A percentile compares a stretch with the other conserved stretches of the same genome.
phyloP scores from a whole-genome alignment of 352 stramenopile genomes.

The Blastocystis sp. region DNA sequence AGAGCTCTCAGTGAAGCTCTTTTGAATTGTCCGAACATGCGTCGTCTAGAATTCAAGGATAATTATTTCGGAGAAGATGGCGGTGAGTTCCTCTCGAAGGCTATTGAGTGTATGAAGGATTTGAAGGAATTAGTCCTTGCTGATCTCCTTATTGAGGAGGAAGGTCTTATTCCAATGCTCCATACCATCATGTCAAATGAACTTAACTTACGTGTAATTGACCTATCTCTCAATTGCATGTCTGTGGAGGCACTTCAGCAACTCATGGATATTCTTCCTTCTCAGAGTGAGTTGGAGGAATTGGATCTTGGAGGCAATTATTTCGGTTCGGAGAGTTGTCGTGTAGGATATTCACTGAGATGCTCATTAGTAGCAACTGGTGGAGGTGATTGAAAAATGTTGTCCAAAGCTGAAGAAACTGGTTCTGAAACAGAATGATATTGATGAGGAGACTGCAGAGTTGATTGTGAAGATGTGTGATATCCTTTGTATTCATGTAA shows the following conservation, averaged over 20 bases:
- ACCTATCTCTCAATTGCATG: constrained; percentile 1
- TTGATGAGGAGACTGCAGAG: neutral
- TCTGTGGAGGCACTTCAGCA: neutral
- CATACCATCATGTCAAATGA: neutral
- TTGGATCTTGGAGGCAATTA: neutral
- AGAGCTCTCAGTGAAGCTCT: constrained; percentile 28
- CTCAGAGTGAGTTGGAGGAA: neutral
- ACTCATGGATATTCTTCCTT: neutral
- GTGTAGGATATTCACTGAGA: neutral
- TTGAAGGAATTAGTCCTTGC: constrained; percentile 16
- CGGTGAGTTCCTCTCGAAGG: neutral
- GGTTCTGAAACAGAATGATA: neutral
- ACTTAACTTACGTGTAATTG: neutral
- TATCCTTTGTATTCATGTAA: neutral
- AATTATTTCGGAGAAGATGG: constrained; percentile 59
- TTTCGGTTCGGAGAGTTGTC: neutral
- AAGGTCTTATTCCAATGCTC: constrained; percentile 5
- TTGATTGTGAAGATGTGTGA: constrained; percentile 9
- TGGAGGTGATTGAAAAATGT: neutral
- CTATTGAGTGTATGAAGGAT: neutral
- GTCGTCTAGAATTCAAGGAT: constrained; percentile 42
- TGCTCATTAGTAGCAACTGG: neutral
- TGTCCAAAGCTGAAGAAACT: constrained; percentile 4
- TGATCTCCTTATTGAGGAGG: constrained; percentile 20
- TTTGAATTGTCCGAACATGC: neutral